Conservation (phyloP, 495 filamentous ascomycete genomes). For the Hypoxylon cercidicola region DNA sequence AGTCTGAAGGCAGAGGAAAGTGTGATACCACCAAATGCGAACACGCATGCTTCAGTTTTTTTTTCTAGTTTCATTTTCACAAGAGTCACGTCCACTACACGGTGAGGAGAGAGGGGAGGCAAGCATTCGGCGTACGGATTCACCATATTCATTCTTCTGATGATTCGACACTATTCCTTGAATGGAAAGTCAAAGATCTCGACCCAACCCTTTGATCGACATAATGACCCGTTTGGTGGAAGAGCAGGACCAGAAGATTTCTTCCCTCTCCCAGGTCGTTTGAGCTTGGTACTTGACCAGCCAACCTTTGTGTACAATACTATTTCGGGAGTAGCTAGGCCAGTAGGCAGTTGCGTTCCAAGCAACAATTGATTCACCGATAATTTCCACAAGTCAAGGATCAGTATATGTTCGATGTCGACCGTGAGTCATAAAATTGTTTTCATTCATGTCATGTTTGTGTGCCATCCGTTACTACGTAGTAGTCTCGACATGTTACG, state of each 20-base stretch:
- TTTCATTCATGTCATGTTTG: slow-evolving; percentile 8
- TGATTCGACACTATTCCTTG: slow-evolving; percentile 5
- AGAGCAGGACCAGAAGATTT: neutral
- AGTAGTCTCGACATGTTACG: neutral
- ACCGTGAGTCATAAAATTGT: neutral
- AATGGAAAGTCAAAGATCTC: neutral
- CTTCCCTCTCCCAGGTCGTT: slow-evolving; percentile 1
- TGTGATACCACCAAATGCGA: slow-evolving; percentile 39
- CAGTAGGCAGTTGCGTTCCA: neutral
- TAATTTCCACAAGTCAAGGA: slow-evolving; percentile 3
- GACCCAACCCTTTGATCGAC: neutral
- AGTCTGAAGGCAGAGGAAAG: slow-evolving; percentile 23
- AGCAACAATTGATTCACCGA: slow-evolving; percentile 4
- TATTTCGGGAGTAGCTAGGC: slow-evolving; percentile 4
- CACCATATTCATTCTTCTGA: slow-evolving; percentile 1
- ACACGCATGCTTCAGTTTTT: slow-evolving; percentile 23
- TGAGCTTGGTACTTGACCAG: neutral
- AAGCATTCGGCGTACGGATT: slow-evolving; percentile 24
- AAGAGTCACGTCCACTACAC: slow-evolving; percentile 11
- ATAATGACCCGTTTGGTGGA: neutral
- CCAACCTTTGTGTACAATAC: slow-evolving; percentile 21
- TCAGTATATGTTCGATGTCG: slow-evolving; percentile 1
- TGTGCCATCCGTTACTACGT: neutral
- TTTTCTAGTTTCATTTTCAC: slow-evolving; percentile 9
- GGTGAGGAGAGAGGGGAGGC: neutral